These are phyloP conservation scores for Fusarium incarnatum DNA, from an alignment of 2,329 filamentous ascomycete species.

Conservation along the genomic window DNA sequence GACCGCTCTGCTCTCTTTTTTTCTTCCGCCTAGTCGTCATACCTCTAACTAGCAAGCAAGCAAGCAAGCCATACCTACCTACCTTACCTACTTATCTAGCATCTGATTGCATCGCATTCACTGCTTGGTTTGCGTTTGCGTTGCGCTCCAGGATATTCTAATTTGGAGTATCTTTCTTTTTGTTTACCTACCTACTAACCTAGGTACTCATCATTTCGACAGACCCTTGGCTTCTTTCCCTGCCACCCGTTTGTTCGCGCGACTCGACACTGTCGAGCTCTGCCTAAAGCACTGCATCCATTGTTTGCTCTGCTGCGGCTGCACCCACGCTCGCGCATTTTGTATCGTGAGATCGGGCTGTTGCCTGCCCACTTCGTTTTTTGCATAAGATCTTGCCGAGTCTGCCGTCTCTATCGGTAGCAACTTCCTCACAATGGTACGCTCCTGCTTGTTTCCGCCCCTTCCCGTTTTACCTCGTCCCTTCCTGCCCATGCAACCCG, in stretches of 20 bases:
- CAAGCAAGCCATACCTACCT: background rate
- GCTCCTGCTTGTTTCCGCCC: slow-evolving; percentile 19
- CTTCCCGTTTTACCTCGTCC: slow-evolving; percentile 15
- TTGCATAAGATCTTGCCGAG: slow-evolving; percentile 6
- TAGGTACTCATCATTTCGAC: slow-evolving; percentile 1
- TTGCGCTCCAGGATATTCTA: slow-evolving; percentile 17
- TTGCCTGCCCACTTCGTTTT: background rate
- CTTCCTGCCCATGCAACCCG: slow-evolving; percentile 36
- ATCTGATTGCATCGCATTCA: slow-evolving; percentile 30
- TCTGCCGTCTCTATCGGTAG: slow-evolving; percentile 21
- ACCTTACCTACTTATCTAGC: slow-evolving; percentile 24
- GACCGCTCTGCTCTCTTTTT: slow-evolving; percentile 40
- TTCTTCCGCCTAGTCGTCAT: slow-evolving; percentile 24
- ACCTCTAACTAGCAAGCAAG: slow-evolving; percentile 7
- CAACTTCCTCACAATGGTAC: slow-evolving; percentile 42
- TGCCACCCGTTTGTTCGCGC: slow-evolving; percentile 11
- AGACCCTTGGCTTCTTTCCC: background rate
- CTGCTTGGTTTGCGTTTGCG: slow-evolving; percentile 17
- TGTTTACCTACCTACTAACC: slow-evolving; percentile 1
- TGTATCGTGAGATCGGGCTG: slow-evolving; percentile 29
- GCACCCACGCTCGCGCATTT: slow-evolving; percentile 26
- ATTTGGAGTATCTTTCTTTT: slow-evolving; percentile 35
- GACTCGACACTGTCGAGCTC: slow-evolving; percentile 35
- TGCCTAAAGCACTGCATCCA: slow-evolving; percentile 23
- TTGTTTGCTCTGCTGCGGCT: slow-evolving; percentile 14